A percentile compares a stretch with the other conserved stretches of the same genome.
phyloP scores from a whole-genome alignment of 805 yeast genomes.

The Lipomyces lipofer region DNA sequence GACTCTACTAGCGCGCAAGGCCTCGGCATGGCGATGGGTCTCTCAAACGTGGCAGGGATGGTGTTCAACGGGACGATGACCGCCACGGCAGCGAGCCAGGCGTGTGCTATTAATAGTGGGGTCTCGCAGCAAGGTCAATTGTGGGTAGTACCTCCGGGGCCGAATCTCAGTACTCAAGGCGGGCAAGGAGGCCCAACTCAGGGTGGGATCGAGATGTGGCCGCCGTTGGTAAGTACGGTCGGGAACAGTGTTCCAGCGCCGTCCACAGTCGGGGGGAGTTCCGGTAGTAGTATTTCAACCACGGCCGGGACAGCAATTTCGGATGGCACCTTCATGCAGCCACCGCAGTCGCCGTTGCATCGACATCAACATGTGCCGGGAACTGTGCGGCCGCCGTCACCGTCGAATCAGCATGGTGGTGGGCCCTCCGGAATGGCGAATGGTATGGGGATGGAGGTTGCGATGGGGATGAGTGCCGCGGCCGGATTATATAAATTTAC shows the following conservation, averaged over 20 bases:
- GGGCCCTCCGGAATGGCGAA: conserved; percentile 15
- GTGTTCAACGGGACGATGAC: not conserved
- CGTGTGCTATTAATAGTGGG: too few relatives aligned
- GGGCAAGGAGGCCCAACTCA: too few relatives aligned
- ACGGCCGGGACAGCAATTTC: not conserved
- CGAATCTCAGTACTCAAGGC: too few relatives aligned
- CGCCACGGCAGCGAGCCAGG: not conserved
- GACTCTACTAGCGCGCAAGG: conserved; percentile 1
- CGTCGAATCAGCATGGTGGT: not conserved
- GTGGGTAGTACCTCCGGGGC: too few relatives aligned
- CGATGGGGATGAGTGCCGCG: conserved; percentile 21
- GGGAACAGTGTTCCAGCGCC: conserved; percentile 9
- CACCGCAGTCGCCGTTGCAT: not conserved
- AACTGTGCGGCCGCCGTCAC: not conserved
- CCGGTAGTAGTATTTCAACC: not conserved
- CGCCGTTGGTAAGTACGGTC: conserved; percentile 12
- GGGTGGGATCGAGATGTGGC: conserved; percentile 13
- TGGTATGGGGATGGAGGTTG: conserved; percentile 21
- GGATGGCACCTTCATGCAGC: not conserved
- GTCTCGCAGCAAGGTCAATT: too few relatives aligned
- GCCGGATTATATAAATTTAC: conserved; percentile 24
- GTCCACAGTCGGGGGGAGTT: not conserved
- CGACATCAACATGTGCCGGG: not conserved
- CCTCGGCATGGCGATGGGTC: conserved; percentile 1
- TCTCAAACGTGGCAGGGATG: not conserved